Base-by-base conservation (phyloP, 1,284 basidiomycete genomes). In the Boletus semigastroideus region DNA sequence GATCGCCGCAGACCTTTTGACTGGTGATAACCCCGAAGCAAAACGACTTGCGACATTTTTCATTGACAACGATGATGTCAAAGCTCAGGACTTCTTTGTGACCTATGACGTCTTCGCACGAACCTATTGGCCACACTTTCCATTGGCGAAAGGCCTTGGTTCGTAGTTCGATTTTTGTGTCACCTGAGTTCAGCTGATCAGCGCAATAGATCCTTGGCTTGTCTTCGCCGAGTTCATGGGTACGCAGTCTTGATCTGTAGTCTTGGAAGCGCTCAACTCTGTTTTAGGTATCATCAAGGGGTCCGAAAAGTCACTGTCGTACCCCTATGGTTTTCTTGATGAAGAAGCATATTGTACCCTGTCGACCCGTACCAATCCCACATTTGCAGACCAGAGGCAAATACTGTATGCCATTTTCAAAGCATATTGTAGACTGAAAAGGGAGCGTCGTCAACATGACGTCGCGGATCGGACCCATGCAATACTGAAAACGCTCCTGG, bases 151-250 rank as follows among this genome's bases (percentile, higher is more conserved):
- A 58, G 74, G 74, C 7, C 68, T 87, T 17, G 79, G 85, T 85
- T 48, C n/a, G 68, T 56, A 42, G 13, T 16, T 6, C 2, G 12
- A 27, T 22, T 45, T 14, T 28, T 7, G 16, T 48, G n/a, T 39
- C 20, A 5, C 11, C 3, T 3, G 7, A 10, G 2, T 27, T 42
- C 46, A 34, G 49, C 37, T 22, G 4, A 22, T 22, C 22, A 5
- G 22, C 22, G 33, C 17, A 44, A 22, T 50, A 1, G 86, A 86
- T 62, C 75, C 84, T 0, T 73, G 79, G 4, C 71, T 87, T 10
- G 80, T 87, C 4, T 90, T 80, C 58, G 80, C 76, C n/a, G 86
- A 90, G 57, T 73, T 90, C 38, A 76, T 89, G 58, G 86, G 85
- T 79, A 53, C 16, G 64, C 59, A 12, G 31, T 17, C 13, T 36